A percentile compares a stretch with the other conserved stretches of the same genome.
These are phyloP conservation scores for Globisporangium canariense DNA, from an alignment of 352 stramenopile species.

Conservation along the genomic window DNA sequence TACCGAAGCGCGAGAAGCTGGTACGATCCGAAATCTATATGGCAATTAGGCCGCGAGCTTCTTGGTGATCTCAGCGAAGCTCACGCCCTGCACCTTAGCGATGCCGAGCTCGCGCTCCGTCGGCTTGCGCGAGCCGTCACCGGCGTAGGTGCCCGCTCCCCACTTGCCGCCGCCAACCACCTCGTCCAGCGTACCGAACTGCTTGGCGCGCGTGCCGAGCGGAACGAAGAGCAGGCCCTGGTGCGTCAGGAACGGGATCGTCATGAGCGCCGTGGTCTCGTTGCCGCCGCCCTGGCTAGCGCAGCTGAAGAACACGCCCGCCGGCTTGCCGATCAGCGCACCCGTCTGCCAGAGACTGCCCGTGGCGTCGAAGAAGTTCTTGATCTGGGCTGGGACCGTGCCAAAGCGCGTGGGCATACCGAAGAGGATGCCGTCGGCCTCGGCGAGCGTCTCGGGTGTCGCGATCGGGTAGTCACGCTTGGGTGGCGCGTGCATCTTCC, in stretches of 20 bases:
- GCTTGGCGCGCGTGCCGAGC: constrained; percentile 63
- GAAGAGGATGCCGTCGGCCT: constrained; percentile 82
- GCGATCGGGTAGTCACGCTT: constrained; percentile 60
- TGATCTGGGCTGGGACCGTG: constrained; percentile 81
- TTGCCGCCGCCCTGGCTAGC: constrained; percentile 80
- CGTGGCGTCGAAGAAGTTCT: constrained; percentile 86
- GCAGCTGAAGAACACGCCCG: constrained; percentile 86
- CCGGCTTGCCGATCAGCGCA: constrained; percentile 83
- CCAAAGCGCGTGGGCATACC: constrained; percentile 82
- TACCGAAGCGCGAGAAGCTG: too few species aligned
- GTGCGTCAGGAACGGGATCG: constrained; percentile 86
- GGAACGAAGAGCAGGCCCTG: constrained; percentile 91
- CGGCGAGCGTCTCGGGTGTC: constrained; percentile 51
- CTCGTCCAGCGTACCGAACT: constrained; percentile 77
- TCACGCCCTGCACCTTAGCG: constrained; percentile 76
- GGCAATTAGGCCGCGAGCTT: constrained; percentile 67
- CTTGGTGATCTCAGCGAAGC: constrained; percentile 79
- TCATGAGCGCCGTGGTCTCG: constrained; percentile 85
- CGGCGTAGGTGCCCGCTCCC: constrained; percentile 82
- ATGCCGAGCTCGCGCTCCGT: constrained; percentile 78
- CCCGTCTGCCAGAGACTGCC: constrained; percentile 83
- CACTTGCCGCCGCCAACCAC: constrained; percentile 77
- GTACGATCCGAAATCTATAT: too few species aligned
- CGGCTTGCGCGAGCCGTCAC: constrained; percentile 81
- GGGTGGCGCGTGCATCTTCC: constrained; percentile 60